Evolutionary conservation across 2,329 filamentous ascomycete species (phyloP), one percentile per base, ranked within the genome.

Genomic region (Biscogniauxia mediterranea): DNA sequence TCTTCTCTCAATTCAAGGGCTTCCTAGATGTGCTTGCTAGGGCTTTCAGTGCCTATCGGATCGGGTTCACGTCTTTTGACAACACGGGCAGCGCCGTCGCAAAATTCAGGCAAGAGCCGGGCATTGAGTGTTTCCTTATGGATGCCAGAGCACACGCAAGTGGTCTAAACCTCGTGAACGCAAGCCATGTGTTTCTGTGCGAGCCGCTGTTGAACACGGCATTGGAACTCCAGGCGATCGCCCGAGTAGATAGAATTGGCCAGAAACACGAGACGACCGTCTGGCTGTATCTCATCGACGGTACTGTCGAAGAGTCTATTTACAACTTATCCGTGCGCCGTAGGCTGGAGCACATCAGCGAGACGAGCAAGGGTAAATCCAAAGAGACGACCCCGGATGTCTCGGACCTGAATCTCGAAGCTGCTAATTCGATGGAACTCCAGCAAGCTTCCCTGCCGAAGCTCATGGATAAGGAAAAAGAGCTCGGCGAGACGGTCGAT

Each of bases 151-250:
- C 92, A 0, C 92, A 97, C 73, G 90, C 92, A 0, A 93, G 91
- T 1, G 95, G 95, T 0, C 81, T 99, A 28, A 98, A 96, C 64
- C 84, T 99, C 0, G 90, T 97, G 66, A 94, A 96, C 69, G 95
- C 94, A 4, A 97, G 88, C 54, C 93, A 98, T 72, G 93, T 98
- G 1, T 96, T 98, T 71, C 83, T 99, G 4, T 97, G 93, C 74
- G 95, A 99, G 73, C 95, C 95, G 2, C 80, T 98, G 3, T 87
- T 98, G 68, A 97, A 98, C 72, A 94, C 94, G 0, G 93, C 93
- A 0, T 86, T 99, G 17, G 95, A 98, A 75, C 82, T 98, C 9
- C 95, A 99, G 75, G 94, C 93, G 15, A 96, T 98, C 70, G 93
- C 94, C 0, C 89, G 95, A 59, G 93, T 99, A 1, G 93, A 99